Conservation (phyloP, 2,329 filamentous ascomycete genomes). For the Stagonosporopsis cucurbitacearum region DNA sequence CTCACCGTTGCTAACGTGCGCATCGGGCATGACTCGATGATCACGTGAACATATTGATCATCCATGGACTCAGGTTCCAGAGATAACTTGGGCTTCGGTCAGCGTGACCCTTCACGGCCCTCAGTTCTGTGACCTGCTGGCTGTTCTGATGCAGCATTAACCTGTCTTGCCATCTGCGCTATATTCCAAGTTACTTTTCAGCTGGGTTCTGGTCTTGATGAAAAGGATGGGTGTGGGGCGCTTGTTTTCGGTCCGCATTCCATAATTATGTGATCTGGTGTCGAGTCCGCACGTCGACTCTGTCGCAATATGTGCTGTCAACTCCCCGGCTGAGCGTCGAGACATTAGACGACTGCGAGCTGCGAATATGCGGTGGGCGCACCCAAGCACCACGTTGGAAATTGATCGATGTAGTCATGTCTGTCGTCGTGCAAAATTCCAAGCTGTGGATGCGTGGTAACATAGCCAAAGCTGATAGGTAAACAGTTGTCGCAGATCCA, state of each 20-base stretch:
- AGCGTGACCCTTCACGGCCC: no score
- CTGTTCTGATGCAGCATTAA: neutral
- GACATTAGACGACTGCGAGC: neutral
- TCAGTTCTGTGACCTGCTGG: neutral
- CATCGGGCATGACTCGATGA: neutral
- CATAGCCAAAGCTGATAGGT: no score
- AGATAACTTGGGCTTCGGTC: no score
- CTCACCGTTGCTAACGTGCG: neutral
- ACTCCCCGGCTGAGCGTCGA: no score
- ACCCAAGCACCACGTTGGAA: neutral
- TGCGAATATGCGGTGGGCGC: neutral
- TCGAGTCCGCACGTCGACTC: no score
- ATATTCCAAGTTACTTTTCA: neutral
- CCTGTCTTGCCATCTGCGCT: neutral
- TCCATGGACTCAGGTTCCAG: neutral
- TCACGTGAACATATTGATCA: slow-evolving; percentile 2
- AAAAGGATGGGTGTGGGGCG: no score
- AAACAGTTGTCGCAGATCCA: neutral
- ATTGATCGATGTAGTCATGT: neutral
- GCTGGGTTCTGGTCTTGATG: neutral
- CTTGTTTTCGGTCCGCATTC: no score
- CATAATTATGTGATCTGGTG: neutral
- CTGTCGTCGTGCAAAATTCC: neutral
- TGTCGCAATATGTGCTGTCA: neutral
- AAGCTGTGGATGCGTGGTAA: neutral